Evolutionary conservation across 2,329 filamentous ascomycete species (phyloP), one percentile per base, ranked within the genome.

Genomic region (Sordariomycetes sp.): DNA sequence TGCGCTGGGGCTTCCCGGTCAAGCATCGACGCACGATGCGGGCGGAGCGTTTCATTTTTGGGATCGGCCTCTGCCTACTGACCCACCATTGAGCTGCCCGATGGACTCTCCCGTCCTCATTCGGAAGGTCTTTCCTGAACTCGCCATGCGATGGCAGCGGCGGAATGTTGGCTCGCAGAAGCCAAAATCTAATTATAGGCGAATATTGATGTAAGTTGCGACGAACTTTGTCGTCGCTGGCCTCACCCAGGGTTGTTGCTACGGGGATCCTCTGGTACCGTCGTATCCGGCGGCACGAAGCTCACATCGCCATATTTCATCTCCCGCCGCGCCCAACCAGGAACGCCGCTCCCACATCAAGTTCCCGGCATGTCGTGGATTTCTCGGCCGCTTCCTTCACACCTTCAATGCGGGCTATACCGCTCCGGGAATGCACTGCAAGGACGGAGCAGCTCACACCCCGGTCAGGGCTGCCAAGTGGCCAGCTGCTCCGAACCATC

Each of bases 151-250:
- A 48, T 52, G 55, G 32, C n/a, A n/a, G 54, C 35, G 48, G 32
- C 8, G n/a, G 50, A 22, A 7, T 28, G 45, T 17, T 25, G 42
- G 25, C 54, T 34, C 25, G 54, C 28, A 50, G 54, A 34, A 56
- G 54, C 36, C 42, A 51, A 51, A 56, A 56, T 56, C 55, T 56
- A 56, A 56, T 52, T 52, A 52, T 56, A 56, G 55, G 48, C 20
- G 13, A 56, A 22, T 56, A 56, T 56, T 56, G 55, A 56, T 42
- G 55, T 52, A 12, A 10, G n/a, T 50, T 50, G 2, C n/a, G 20
- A 7, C 8, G 22, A 1, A 20, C 22, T 24, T 50, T 20, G 20
- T 24, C 10, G 20, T 20, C 20, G 22, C 22, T 3, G 8, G 13
- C 45, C 8, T 10, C 45, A 7, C 13, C 52, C n/a, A 53, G 25